phyloP scores from a whole-genome alignment of 2,329 filamentous ascomycete species.

The Calonectria pauciramosa region DNA sequence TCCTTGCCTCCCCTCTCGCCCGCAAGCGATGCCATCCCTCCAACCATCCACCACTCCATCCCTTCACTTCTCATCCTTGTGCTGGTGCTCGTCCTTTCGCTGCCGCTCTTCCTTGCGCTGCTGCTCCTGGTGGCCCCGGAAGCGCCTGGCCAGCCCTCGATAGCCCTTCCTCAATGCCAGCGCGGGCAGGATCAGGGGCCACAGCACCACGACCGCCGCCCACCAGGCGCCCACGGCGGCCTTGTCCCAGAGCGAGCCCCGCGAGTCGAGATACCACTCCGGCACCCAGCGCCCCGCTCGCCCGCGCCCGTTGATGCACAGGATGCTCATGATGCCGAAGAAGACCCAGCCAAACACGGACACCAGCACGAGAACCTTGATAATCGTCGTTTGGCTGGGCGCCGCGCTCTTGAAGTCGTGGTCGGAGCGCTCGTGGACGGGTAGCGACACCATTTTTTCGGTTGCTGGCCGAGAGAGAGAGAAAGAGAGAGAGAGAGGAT shows the following conservation, averaged over 20 bases:
- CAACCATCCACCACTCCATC: constrained; percentile 48
- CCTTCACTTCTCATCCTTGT: constrained; percentile 50
- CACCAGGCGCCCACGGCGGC: constrained; percentile 46
- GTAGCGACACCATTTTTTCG: constrained; percentile 5
- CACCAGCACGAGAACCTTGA: constrained; percentile 45
- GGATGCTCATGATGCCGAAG: constrained; percentile 49
- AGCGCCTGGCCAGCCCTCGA: constrained; percentile 49
- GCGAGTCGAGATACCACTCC: constrained; percentile 50
- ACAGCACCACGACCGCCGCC: constrained; percentile 46
- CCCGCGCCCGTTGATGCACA: constrained; percentile 49
- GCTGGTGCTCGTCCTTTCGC: constrained; percentile 53
- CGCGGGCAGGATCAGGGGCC: constrained; percentile 75
- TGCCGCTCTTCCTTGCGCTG: constrained; percentile 57
- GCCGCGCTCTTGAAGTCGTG: constrained; percentile 27
- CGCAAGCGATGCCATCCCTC: background rate
- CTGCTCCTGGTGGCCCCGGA: constrained; percentile 58
- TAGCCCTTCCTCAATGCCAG: constrained; percentile 78
- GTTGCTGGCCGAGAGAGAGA: background rate
- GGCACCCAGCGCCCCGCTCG: constrained; percentile 49
- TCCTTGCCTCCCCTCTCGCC: background rate
- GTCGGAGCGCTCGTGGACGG: background rate
- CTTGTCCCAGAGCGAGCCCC: constrained; percentile 36
- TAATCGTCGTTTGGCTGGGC: constrained; percentile 19
- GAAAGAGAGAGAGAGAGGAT: background rate
- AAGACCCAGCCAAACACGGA: constrained; percentile 47